Evolutionary conservation across 164 flowering plant species (phyloP), one percentile per base, ranked within the genome.

Genomic region (Paratinospora sagittata): DNA sequence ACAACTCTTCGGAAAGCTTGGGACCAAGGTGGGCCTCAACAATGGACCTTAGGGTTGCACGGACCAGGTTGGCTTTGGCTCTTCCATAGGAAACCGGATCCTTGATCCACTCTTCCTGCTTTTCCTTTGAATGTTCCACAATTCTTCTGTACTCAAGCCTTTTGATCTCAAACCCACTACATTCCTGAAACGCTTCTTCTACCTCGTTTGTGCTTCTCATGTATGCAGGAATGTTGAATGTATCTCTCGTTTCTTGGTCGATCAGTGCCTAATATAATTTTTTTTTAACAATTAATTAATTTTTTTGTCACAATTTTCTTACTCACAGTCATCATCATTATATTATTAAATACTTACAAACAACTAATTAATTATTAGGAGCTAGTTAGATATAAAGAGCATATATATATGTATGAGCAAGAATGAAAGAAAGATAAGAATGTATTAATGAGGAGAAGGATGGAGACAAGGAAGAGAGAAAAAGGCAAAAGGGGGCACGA

Each of bases 21-120:
- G 80, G 77, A 23, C 85, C 85, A 14, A 81, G 45, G 76, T 81
- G 78, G 68, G 85, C 83, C 82, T 83, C 78, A n/a, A 78, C 73
- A 10, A 83, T 83, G 33, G 83, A 80, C 64, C 77, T 67, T 33
- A 83, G 79, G 2, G 83, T 73, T 23, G 81, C 82, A 9, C 82
- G 78, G 47, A 81, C 83, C 69, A 83, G 68, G 75, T 78, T 83
- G 66, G 85, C 80, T 57, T 81, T 81, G 74, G 81, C 76, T 58
- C 79, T 72, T 10, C 81, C 83, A 61, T 83, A 81, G 62, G 83
- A 76, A 34, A 27, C 78, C 33, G 82, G 83, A 74, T 81, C 83
- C 76, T 36, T 74, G 45, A 77, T 75, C 80, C 77, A 83, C 79
- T 80, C 83, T 47, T 81, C 77, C 57, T 78, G 79, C 21, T 78